Evolutionary conservation across 2,329 filamentous ascomycete species (phyloP).

Genomic region (Biscogniauxia mediterranea): DNA sequence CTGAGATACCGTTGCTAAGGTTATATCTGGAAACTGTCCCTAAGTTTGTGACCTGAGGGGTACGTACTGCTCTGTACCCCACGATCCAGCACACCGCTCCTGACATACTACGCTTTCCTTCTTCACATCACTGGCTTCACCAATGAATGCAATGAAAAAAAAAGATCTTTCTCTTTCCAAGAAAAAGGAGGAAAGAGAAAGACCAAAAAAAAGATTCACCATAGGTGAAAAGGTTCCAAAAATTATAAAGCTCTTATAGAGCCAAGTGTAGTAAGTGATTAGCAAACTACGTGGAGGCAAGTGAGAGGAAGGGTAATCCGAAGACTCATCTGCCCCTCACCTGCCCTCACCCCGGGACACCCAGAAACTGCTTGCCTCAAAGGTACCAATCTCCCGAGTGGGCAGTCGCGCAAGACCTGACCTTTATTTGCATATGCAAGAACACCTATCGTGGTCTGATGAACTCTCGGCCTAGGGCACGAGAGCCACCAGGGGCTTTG

Average conservation of each 20-base stretch:
- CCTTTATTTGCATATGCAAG: not conserved
- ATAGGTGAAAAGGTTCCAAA: not conserved
- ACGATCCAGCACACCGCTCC: no score
- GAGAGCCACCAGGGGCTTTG: not conserved
- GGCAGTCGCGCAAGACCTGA: not conserved
- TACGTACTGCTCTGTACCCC: no score
- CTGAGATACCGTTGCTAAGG: no score
- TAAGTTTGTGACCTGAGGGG: no score
- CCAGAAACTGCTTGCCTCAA: not conserved
- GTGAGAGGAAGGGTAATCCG: not conserved
- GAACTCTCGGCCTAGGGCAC: not conserved
- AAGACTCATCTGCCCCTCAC: not conserved
- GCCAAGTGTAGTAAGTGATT: not conserved
- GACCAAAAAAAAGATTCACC: not conserved
- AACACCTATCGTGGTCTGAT: not conserved
- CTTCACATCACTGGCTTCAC: not conserved
- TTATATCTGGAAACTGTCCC: no score
- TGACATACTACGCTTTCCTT: not conserved
- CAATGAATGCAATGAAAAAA: constrained; percentile 1
- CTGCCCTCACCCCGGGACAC: not conserved
- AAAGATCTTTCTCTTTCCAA: not conserved
- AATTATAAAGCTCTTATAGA: not conserved
- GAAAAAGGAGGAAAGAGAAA: not conserved
- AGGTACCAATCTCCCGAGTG: not conserved
- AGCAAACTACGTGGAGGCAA: not conserved